Conservation (phyloP, 768 basidiomycete genomes). For the Podaxis pistillaris region DNA sequence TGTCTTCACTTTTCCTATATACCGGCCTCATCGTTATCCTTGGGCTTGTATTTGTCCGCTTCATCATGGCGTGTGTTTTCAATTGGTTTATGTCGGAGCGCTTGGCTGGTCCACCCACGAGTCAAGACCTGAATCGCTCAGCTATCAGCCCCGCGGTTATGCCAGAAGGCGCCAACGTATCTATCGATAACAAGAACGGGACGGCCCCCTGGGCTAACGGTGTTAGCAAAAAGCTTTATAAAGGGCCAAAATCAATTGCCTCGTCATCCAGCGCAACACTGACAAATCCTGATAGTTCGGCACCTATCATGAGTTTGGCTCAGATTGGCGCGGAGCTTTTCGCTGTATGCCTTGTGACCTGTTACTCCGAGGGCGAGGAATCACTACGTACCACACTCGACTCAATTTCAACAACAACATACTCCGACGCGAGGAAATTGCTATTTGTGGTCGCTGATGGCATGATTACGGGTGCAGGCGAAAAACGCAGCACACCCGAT, state of each 20-base stretch:
- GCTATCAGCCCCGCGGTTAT: conserved; percentile 95
- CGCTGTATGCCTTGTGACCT: conserved; percentile 93
- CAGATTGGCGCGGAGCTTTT: conserved; percentile 96
- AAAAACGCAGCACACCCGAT: conserved; percentile 94
- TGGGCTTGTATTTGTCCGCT: conserved; percentile 85
- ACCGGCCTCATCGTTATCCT: conserved; percentile 89
- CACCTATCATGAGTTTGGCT: conserved; percentile 77
- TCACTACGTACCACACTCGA: conserved; percentile 90
- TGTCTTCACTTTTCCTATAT: conserved; percentile 87
- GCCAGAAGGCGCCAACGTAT: conserved; percentile 93
- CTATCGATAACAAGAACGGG: conserved; percentile 87
- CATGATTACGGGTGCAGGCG: conserved; percentile 97
- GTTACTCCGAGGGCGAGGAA: conserved; percentile 96
- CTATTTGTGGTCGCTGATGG: conserved; percentile 96
- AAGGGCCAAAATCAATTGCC: conserved; percentile 43
- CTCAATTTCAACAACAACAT: conserved; percentile 86
- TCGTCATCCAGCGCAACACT: conserved; percentile 58
- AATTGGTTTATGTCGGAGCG: conserved; percentile 91
- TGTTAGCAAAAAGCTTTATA: conserved; percentile 51
- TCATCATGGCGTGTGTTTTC: conserved; percentile 95
- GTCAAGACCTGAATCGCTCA: conserved; percentile 68
- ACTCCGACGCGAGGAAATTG: conserved; percentile 90
- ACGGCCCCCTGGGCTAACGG: conserved; percentile 91
- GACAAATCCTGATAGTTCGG: conserved; percentile 40
- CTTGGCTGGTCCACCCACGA: conserved; percentile 76